Conservation (phyloP, 495 filamentous ascomycete genomes). For the Parachaetomium inaequale region DNA sequence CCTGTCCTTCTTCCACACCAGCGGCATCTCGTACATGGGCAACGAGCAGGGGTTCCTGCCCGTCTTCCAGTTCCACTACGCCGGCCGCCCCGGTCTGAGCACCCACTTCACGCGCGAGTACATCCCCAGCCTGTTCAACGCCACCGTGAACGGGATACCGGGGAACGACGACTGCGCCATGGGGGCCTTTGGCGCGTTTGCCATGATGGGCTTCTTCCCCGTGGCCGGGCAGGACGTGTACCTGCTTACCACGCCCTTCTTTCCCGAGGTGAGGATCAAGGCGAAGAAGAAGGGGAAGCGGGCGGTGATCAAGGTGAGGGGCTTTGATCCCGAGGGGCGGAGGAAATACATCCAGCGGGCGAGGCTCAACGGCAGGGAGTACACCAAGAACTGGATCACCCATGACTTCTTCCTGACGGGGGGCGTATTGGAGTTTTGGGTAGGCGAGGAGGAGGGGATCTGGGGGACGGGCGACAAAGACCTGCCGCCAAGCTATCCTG, state of each 20-base stretch:
- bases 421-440: conserved; percentile 58
- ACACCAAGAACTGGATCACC: conserved; percentile 66
- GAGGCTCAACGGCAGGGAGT: conserved; percentile 58
- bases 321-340: conserved; percentile 60
- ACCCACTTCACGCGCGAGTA: conserved; percentile 59
- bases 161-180: conserved; percentile 76
- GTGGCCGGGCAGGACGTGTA: conserved; percentile 73
- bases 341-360: conserved; percentile 61
- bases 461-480: conserved; percentile 66
- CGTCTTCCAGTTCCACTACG: conserved; percentile 71
- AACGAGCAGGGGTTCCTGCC: conserved; percentile 73
- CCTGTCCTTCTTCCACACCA: conserved; percentile 60
- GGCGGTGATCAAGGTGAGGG: conserved; percentile 53
- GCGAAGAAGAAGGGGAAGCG: conserved; percentile 33
- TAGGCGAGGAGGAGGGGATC: conserved; percentile 57
- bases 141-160: conserved; percentile 59
- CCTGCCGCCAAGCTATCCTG: conserved; percentile 56
- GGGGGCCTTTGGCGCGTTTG: conserved; percentile 66
- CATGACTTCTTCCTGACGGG: conserved; percentile 70
- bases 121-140: conserved; percentile 65
- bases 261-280: conserved; percentile 59
- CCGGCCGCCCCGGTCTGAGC: conserved; percentile 61
- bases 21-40: conserved; percentile 63
- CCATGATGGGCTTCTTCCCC: conserved; percentile 71
- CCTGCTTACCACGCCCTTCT: conserved; percentile 63